Conservation (phyloP, 768 basidiomycete species). For the Suillus ampliporus region DNA sequence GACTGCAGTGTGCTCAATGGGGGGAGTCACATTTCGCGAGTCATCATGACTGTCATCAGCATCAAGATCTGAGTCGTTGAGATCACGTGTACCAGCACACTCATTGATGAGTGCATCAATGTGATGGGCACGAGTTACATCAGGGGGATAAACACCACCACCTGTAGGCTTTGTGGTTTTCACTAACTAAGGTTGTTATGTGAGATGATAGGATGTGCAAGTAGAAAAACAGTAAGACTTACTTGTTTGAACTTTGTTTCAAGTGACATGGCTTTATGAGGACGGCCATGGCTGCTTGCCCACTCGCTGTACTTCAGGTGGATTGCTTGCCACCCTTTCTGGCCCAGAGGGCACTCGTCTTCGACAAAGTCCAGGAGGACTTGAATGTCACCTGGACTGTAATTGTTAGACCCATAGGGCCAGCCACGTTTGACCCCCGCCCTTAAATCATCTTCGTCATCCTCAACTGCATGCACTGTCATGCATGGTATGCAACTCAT, state of each 20-base stretch:
- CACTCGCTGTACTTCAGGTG: constrained; percentile 21
- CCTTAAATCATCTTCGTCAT: background rate
- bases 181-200: constrained; percentile 16
- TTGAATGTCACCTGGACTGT: constrained; percentile 19
- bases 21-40: background rate
- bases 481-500: too few species aligned
- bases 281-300: constrained; percentile 19
- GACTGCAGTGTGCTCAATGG: constrained; percentile 5
- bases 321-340: constrained; percentile 24
- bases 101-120: constrained; percentile 35
- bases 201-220: background rate
- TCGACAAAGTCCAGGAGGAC: constrained; percentile 22
- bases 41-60: background rate
- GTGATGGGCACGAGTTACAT: constrained; percentile 27
- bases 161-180: constrained; percentile 36
- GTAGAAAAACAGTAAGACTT: background rate
- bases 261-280: constrained; percentile 16
- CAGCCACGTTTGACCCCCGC: background rate
- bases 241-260: constrained; percentile 35
- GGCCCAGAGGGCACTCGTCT: constrained; percentile 26
- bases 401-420: constrained; percentile 21
- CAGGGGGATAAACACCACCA: constrained; percentile 24
- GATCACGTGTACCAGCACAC: constrained; percentile 23
- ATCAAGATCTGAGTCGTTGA: constrained; percentile 27
- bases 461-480: background rate